Evolutionary conservation across 192 early-diverging fungal genomes (phyloP).

Genomic region (Coemansia sp.): DNA sequence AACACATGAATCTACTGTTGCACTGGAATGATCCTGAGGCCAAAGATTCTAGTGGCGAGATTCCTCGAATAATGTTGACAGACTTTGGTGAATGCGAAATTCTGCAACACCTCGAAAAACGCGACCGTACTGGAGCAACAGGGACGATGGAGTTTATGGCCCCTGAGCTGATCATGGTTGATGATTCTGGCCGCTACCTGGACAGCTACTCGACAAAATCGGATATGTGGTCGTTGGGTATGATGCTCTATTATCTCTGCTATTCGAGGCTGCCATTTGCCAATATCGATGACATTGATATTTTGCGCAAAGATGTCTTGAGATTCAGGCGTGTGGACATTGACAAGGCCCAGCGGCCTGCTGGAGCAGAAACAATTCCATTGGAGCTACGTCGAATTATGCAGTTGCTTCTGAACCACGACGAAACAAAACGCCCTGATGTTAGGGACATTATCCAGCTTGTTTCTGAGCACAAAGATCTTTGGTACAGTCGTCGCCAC

Average conservation of each 20-base stretch:
- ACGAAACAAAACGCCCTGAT: constrained; percentile 44
- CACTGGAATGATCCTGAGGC: constrained; percentile 58
- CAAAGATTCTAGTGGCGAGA: constrained; percentile 35
- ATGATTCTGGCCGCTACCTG: constrained; percentile 64
- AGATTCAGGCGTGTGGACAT: constrained; percentile 53
- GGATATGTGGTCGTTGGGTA: constrained; percentile 95
- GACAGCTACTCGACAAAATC: constrained; percentile 81
- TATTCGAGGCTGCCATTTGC: constrained; percentile 79
- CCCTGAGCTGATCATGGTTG: constrained; percentile 68
- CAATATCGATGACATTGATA: constrained; percentile 88
- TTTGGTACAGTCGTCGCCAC: constrained; percentile 35
- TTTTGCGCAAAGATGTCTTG: constrained; percentile 77
- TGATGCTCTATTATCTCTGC: constrained; percentile 91
- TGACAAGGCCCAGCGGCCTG: constrained; percentile 18
- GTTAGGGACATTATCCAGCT: constrained; percentile 28
- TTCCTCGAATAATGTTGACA: constrained; percentile 81
- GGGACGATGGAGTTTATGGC: constrained; percentile 96
- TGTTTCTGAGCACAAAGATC: constrained; percentile 23
- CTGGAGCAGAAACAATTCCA: constrained; percentile 28
- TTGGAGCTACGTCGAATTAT: constrained; percentile 36
- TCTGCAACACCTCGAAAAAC: constrained; percentile 62
- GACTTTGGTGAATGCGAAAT: constrained; percentile 99
- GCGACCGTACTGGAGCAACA: constrained; percentile 89
- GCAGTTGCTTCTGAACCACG: constrained; percentile 36
- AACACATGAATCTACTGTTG: constrained; percentile 89